Base-by-base conservation (phyloP, 2,329 filamentous ascomycete genomes). In the Monilinia vaccinii-corymbosi region DNA sequence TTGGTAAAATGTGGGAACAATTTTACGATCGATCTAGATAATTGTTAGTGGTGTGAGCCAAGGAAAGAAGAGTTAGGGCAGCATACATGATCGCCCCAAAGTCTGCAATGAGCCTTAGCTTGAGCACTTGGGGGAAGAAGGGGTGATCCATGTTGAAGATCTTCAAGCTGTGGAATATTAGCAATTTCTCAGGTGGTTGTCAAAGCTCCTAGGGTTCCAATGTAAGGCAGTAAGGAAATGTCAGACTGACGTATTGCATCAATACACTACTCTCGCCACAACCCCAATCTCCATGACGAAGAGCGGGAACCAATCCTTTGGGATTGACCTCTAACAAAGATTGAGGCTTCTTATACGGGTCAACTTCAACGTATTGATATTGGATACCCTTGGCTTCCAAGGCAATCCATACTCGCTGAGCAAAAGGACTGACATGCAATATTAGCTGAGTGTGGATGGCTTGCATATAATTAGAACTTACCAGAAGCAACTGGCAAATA, bases 321-420 rank as follows among this genome's bases (percentile, higher is more conserved):
- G 88, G 87, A 66, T 91, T 93, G 55, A 91, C 83, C 64, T 91
- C 87, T 28, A 91, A 78, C 34, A 93, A 76, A 10, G 83, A 78
- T 62, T 85, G 79, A 1, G 86, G 88, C 63, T 88, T 88, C 66
- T 85, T 83, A 70, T 89, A 91, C 9, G 89, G 88, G 69, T 95
- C 88, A 49, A 90, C 85, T 73, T 96, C 91, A 67, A 91, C 86
- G 73, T 95, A 96, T 71, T 95, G 89, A 70, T 96, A 96, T 42
- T 82, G 76, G 10, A 94, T 79, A 21, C 83, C 81, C 71, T 94
- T 94, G 67, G 85, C 78, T 72, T 96, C 90, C 40, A 96, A 79
- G 1, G 90, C 88, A 64, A 96, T 94, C 91, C 91, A 96, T 31
- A 94, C 88, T 21, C 90, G 84, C 71, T 95, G 90, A 1, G 91